These are phyloP conservation scores for Chloropicon primus DNA, from an alignment of 139 green algal genomes.

Conservation along the genomic window DNA sequence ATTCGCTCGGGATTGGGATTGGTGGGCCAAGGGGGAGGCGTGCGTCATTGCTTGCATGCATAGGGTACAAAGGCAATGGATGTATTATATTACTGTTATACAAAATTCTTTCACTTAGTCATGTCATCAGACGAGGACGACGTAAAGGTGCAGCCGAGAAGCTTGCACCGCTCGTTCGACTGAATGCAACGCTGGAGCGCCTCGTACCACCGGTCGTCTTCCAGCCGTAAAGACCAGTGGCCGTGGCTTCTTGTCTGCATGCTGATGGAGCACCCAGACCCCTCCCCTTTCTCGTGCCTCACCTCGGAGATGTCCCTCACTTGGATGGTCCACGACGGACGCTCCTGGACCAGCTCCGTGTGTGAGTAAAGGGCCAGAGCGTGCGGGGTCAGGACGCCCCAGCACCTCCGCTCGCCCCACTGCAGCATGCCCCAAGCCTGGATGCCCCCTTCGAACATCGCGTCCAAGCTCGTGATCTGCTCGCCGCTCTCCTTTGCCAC, in stretches of 20 bases:
- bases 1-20: too few species aligned
- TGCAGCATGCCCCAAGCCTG: background rate
- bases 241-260: background rate
- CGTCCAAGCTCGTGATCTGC: background rate
- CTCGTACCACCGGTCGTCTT: background rate
- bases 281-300: background rate
- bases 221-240: background rate
- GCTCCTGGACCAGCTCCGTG: background rate
- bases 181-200: background rate
- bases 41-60: too few species aligned
- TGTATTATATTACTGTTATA: too few species aligned
- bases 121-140: too few species aligned
- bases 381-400: background rate
- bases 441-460: background rate
- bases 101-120: too few species aligned
- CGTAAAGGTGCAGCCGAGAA: background rate
- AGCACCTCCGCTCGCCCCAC: background rate
- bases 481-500: background rate
- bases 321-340: background rate
- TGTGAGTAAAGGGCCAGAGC: background rate
- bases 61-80: too few species aligned
- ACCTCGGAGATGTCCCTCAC: background rate
- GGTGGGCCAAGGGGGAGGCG: too few species aligned
- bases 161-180: background rate
- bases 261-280: background rate